A percentile compares a stretch with the other conserved stretches of the same genome.
Evolutionary conservation across 2,329 filamentous ascomycete species (phyloP).

Genomic region (Pseudogymnoascus sp.): DNA sequence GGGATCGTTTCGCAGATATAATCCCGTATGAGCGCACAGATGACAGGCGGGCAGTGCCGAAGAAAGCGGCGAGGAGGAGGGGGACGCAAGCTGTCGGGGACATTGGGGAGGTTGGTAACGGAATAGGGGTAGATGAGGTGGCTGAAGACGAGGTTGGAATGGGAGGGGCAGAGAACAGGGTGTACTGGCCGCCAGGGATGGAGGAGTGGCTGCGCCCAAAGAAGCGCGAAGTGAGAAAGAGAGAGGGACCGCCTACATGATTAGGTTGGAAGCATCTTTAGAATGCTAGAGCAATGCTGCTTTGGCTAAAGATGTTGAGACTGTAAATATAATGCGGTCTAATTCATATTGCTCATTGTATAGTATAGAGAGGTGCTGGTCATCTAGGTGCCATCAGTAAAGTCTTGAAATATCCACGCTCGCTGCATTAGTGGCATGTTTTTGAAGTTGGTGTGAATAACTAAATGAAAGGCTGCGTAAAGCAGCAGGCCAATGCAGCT

Average conservation of each 20-base stretch:
- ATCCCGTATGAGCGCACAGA: conserved; percentile 70
- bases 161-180: conserved; percentile 73
- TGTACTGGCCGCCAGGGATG: conserved; percentile 87
- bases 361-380: neutral
- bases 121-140: conserved; percentile 29
- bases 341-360: neutral
- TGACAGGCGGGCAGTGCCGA: conserved; percentile 55
- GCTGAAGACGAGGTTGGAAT: conserved; percentile 66
- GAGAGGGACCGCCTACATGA: conserved; percentile 11
- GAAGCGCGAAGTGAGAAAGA: conserved; percentile 59
- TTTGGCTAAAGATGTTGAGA: neutral
- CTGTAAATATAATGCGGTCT: neutral
- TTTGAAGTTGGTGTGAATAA: neutral
- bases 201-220: conserved; percentile 82
- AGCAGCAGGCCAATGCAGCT: too few species aligned
- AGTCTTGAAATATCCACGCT: neutral
- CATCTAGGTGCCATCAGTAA: neutral
- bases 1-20: conserved; percentile 67
- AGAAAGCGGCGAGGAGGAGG: conserved; percentile 35
- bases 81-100: conserved; percentile 33
- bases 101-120: conserved; percentile 19
- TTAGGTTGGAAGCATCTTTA: neutral
- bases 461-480: too few species aligned
- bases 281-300: neutral
- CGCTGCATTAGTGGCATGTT: neutral